phyloP scores from a whole-genome alignment of 331 rosid genomes.

The Phaseolus coccineus region DNA sequence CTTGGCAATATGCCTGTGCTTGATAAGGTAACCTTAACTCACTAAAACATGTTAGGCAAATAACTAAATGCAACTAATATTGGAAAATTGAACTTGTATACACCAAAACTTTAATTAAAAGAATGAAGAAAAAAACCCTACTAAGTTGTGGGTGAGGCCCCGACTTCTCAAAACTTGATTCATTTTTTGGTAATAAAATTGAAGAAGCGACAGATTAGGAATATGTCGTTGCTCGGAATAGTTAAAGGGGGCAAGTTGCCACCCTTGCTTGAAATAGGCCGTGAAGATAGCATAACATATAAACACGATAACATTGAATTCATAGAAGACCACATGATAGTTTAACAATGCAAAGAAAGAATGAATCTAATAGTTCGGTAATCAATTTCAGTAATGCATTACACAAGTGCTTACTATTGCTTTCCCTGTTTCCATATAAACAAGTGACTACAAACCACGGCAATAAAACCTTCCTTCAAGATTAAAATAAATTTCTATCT shows the following conservation, averaged over 20 bases:
- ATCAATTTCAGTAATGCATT: conserved; percentile 10
- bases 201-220: background rate
- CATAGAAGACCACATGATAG: background rate
- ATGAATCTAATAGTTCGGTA: background rate
- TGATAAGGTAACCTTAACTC: background rate
- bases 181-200: conserved; percentile 9
- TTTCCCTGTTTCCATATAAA: conserved; percentile 10
- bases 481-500: conserved; percentile 21
- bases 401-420: conserved; percentile 11
- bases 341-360: conserved; percentile 12
- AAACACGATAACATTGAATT: conserved; percentile 3
- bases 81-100: background rate
- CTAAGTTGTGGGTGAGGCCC: background rate
- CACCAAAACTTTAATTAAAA: background rate
- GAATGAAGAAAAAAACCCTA: background rate
- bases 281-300: conserved; percentile 11
- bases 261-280: conserved; percentile 2
- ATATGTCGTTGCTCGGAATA: background rate
- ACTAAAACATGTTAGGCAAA: background rate
- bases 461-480: conserved; percentile 29
- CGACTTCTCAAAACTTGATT: background rate
- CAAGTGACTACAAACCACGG: conserved; percentile 4
- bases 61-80: background rate
- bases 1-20: background rate
- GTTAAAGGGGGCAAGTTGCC: background rate